Evolutionary conservation across 495 filamentous ascomycete genomes (phyloP).

Genomic region (Penicillium herquei): DNA sequence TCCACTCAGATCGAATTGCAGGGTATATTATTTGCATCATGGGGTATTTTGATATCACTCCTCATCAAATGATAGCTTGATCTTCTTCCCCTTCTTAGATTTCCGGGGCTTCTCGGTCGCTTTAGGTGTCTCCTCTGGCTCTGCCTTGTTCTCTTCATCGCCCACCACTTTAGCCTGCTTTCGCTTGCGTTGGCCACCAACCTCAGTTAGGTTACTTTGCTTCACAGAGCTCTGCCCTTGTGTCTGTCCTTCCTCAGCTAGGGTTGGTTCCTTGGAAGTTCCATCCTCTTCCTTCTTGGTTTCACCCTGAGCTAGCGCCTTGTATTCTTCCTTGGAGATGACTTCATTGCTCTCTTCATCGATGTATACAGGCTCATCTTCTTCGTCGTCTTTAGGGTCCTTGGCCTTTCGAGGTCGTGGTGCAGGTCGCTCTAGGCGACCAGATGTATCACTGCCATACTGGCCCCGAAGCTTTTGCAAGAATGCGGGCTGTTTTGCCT

Average conservation of each 20-base stretch:
- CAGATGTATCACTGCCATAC: slow-evolving; percentile 31
- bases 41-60: slow-evolving; percentile 11
- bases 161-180: slow-evolving; percentile 45
- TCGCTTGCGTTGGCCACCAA: slow-evolving; percentile 43
- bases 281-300: slow-evolving; percentile 12
- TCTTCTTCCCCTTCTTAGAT: slow-evolving; percentile 47
- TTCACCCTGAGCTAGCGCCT: slow-evolving; percentile 32
- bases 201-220: slow-evolving; percentile 40
- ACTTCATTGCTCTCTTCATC: slow-evolving; percentile 49
- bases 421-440: slow-evolving; percentile 42
- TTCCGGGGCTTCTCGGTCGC: slow-evolving; percentile 28
- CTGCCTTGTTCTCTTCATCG: slow-evolving; percentile 25
- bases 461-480: slow-evolving; percentile 45
- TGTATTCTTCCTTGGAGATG: slow-evolving; percentile 49
- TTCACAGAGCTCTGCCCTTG: slow-evolving; percentile 21
- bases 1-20: neutral
- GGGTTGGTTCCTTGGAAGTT: slow-evolving; percentile 8
- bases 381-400: slow-evolving; percentile 35
- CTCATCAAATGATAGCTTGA: slow-evolving; percentile 47
- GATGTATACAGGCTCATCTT: slow-evolving; percentile 50
- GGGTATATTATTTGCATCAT: neutral
- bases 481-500: slow-evolving; percentile 48
- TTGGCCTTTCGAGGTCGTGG: slow-evolving; percentile 40
- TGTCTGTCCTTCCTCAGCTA: slow-evolving; percentile 13
- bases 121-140: slow-evolving; percentile 11